Evolutionary conservation across 352 stramenopile species (phyloP).

Genomic region (Phytophthora megakarya): DNA sequence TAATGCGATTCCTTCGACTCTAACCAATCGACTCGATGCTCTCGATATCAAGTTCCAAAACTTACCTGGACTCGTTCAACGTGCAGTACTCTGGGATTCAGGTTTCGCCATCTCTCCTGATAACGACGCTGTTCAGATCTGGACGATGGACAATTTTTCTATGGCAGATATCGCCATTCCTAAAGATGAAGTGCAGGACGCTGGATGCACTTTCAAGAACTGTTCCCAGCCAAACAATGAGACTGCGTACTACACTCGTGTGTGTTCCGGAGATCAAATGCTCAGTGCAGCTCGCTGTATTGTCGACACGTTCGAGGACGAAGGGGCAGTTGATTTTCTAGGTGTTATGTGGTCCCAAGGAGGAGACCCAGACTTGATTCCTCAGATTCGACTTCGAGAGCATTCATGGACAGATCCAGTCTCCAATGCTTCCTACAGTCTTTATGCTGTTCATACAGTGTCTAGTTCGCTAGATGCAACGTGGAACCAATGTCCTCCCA

Average conservation of each 20-base stretch:
- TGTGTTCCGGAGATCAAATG: conserved; percentile 42
- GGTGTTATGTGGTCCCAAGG: conserved; percentile 35
- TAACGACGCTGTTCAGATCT: conserved; percentile 28
- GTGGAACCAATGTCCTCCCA: conserved; percentile 20
- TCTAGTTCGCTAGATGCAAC: conserved; percentile 3
- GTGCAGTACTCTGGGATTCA: conserved; percentile 44
- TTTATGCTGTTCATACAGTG: conserved; percentile 32
- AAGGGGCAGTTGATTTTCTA: conserved; percentile 2
- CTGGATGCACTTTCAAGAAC: conserved; percentile 26
- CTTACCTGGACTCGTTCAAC: conserved; percentile 37
- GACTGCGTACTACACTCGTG: conserved; percentile 17
- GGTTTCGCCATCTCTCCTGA: conserved; percentile 32
- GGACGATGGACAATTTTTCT: conserved; percentile 17
- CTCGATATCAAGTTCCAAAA: conserved; percentile 19
- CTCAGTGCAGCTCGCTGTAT: conserved; percentile 36
- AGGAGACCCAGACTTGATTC: conserved; percentile 24
- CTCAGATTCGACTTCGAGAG: conserved; percentile 27
- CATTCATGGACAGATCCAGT: conserved; percentile 32
- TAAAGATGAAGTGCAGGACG: conserved; percentile 5
- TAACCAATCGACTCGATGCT: conserved; percentile 10
- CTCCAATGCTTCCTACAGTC: conserved; percentile 16
- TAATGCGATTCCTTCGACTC: conserved; percentile 2
- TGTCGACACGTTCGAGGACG: conserved; percentile 26
- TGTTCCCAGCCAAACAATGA: conserved; percentile 33
- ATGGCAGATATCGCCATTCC: conserved; percentile 39